Percentiles rank a stretch among this genome's conserved stretches.
phyloP scores from a whole-genome alignment of 805 yeast species.

The Candida silvatica region DNA sequence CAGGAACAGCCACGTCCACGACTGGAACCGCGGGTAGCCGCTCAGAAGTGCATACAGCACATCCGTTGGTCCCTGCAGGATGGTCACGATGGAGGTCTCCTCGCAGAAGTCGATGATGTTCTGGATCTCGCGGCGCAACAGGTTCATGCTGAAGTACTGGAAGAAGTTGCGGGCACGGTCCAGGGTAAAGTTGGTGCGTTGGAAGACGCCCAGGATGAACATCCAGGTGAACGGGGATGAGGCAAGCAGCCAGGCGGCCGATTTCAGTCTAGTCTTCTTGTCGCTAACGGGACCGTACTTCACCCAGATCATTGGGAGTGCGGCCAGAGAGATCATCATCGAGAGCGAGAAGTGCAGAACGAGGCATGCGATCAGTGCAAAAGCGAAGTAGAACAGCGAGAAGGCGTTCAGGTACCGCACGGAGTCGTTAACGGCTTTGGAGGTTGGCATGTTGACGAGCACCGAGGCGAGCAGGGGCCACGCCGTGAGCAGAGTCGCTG shows the following conservation, averaged over 20 bases:
- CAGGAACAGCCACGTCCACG: slow-evolving; percentile 81
- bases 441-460: not conserved
- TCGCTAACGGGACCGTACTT: slow-evolving; percentile 23
- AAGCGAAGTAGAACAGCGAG: slow-evolving; percentile 49
- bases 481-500: slow-evolving; percentile 7
- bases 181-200: slow-evolving; percentile 16
- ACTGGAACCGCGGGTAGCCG: slow-evolving; percentile 61
- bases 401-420: slow-evolving; percentile 18
- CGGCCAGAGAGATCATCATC: slow-evolving; percentile 55
- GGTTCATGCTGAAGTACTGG: slow-evolving; percentile 18
- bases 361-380: slow-evolving; percentile 62
- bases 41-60: slow-evolving; percentile 44
- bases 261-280: slow-evolving; percentile 1
- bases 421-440: slow-evolving; percentile 12
- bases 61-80: slow-evolving; percentile 27
- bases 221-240: slow-evolving; percentile 26
- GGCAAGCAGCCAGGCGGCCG: slow-evolving; percentile 18
- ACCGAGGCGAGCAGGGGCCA: slow-evolving; percentile 4
- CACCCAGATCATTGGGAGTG: slow-evolving; percentile 67
- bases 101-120: slow-evolving; percentile 9
- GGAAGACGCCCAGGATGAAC: slow-evolving; percentile 17
- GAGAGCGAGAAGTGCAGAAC: slow-evolving; percentile 84
- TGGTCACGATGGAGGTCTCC: slow-evolving; percentile 4
- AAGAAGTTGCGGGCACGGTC: slow-evolving; percentile 22
- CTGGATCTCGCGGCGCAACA: slow-evolving; percentile 13